phyloP scores from a whole-genome alignment of 805 yeast genomes.

The Pichia cephalocereana region DNA sequence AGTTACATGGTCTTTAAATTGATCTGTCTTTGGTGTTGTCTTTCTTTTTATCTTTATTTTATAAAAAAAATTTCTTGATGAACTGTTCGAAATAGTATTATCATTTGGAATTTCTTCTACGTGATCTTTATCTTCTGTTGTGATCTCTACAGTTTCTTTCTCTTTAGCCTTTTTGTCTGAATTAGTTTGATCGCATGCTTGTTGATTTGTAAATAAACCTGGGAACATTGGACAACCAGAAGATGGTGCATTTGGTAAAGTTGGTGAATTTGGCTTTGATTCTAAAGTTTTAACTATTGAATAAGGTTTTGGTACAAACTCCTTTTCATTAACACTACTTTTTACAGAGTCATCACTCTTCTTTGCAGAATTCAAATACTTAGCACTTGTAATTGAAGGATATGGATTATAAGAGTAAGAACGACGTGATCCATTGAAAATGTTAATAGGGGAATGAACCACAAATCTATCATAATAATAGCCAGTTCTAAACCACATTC shows the following conservation, averaged over 20 bases:
- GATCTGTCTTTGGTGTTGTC: constrained; percentile 10
- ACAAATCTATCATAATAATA: constrained; percentile 32
- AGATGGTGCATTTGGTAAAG: background rate
- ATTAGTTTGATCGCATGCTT: too few species aligned
- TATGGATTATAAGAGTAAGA: constrained; percentile 4
- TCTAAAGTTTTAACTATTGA: constrained; percentile 6
- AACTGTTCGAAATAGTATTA: background rate
- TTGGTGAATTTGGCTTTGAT: background rate
- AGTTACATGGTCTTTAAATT: constrained; percentile 15
- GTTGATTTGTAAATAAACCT: background rate
- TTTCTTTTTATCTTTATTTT: constrained; percentile 22
- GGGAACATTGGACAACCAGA: constrained; percentile 6
- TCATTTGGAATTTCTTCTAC: background rate
- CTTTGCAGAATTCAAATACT: constrained; percentile 13
- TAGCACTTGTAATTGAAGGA: constrained; percentile 15
- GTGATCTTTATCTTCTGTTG: background rate
- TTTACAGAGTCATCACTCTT: too few species aligned
- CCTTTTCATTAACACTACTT: background rate
- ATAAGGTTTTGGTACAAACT: constrained; percentile 11
- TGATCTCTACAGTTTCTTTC: background rate
- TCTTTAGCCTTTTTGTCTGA: too few species aligned
- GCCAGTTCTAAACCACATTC: constrained; percentile 26
- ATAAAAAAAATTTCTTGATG: constrained; percentile 14
- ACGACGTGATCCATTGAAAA: constrained; percentile 2
- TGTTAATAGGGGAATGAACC: constrained; percentile 24